Evolutionary conservation across 371 early-diverging fungal genomes (phyloP).

Genomic region (Mucor mucedo): DNA sequence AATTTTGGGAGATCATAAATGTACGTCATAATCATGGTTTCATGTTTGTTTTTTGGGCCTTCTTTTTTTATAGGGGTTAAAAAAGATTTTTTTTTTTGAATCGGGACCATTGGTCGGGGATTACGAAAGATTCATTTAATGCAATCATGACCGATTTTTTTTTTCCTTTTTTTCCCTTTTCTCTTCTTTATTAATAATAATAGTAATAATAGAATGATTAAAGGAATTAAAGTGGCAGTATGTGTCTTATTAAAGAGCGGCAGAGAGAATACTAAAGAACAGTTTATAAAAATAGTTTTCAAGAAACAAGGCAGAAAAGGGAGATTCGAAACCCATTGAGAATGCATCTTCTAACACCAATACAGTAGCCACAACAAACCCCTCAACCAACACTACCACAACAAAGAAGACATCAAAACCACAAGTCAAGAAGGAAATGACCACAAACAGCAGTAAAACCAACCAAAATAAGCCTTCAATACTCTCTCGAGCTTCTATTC

Average conservation of each 20-base stretch:
- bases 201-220: conserved; percentile 32
- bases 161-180: conserved; percentile 4
- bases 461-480: conserved; percentile 15
- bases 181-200: not conserved
- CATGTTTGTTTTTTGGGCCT: too few relatives aligned
- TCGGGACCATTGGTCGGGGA: conserved; percentile 1
- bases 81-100: not conserved
- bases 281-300: conserved; percentile 32
- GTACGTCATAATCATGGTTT: too few relatives aligned
- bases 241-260: conserved; percentile 6
- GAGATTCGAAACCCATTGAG: not conserved
- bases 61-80: too few relatives aligned
- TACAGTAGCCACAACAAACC: conserved; percentile 1
- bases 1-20: too few relatives aligned
- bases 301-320: conserved; percentile 34
- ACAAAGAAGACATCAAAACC: not conserved
- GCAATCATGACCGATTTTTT: conserved; percentile 4
- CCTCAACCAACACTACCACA: conserved; percentile 2
- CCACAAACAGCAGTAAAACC: not conserved
- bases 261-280: not conserved
- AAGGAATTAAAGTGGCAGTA: conserved; percentile 54
- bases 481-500: conserved; percentile 29
- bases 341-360: not conserved
- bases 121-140: not conserved
- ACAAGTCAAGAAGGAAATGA: not conserved